These are phyloP conservation scores for Phytophthora rubi DNA, from an alignment of 352 stramenopile genomes.

Conservation along the genomic window DNA sequence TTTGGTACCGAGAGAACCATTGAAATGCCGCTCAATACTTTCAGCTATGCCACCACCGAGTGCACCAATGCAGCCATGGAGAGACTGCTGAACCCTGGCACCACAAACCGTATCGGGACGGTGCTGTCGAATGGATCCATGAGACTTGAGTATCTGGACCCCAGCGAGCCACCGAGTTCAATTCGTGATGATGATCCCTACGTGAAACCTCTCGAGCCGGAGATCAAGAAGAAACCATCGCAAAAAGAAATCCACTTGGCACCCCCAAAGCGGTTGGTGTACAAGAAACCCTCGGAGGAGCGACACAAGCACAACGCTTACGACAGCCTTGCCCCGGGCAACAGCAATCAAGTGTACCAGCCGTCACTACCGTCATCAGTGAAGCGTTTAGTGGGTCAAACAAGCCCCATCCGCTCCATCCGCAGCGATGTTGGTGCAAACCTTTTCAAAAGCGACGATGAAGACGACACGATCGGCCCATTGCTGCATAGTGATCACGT, in stretches of 20 bases:
- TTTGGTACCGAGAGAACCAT: slow-evolving; percentile 38
- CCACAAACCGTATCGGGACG: slow-evolving; percentile 29
- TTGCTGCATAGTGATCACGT: slow-evolving; percentile 24
- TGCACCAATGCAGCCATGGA: slow-evolving; percentile 34
- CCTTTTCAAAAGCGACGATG: slow-evolving; percentile 20
- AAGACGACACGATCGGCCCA: slow-evolving; percentile 18
- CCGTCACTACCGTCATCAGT: slow-evolving; percentile 18
- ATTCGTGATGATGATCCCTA: slow-evolving; percentile 20
- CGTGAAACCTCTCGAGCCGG: slow-evolving; percentile 11
- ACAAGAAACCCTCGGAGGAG: slow-evolving; percentile 8
- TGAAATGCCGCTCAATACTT: slow-evolving; percentile 30
- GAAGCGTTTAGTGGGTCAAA: slow-evolving; percentile 16
- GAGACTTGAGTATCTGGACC: slow-evolving; percentile 46
- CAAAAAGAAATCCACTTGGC: slow-evolving; percentile 10
- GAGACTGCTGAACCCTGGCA: slow-evolving; percentile 32
- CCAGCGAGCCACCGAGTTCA: slow-evolving; percentile 42
- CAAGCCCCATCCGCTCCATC: slow-evolving; percentile 21
- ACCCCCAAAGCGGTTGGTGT: neutral
- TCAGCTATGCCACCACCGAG: slow-evolving; percentile 32
- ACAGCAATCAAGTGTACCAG: slow-evolving; percentile 21
- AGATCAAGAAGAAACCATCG: neutral
- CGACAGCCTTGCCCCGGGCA: slow-evolving; percentile 11
- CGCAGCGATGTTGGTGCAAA: slow-evolving; percentile 11
- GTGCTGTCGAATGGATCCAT: slow-evolving; percentile 45
- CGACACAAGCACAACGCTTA: slow-evolving; percentile 15